Conservation (phyloP, 139 green algal genomes). For the Zygnema cylindricum region DNA sequence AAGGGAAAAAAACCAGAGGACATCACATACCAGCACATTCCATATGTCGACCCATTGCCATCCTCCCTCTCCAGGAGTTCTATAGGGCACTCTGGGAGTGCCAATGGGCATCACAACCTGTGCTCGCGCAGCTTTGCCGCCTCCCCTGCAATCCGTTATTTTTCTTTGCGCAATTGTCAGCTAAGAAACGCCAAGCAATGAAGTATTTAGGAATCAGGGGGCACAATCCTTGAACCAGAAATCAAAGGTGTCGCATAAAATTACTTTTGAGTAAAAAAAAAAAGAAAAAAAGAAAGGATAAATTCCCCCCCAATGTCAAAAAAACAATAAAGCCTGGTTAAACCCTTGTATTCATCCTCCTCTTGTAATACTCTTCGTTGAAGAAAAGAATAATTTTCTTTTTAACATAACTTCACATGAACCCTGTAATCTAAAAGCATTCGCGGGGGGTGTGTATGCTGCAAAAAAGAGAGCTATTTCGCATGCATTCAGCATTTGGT, state of each 20-base stretch:
- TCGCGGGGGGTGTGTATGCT: not conserved
- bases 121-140: not conserved
- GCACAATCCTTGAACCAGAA: not conserved
- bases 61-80: slow-evolving; percentile 73
- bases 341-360: not conserved
- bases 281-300: not conserved
- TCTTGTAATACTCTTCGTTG: not conserved
- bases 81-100: slow-evolving; percentile 85
- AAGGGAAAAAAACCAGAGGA: not conserved
- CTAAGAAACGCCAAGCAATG: not conserved
- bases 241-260: not conserved
- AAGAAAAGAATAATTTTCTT: not conserved
- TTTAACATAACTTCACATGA: not conserved
- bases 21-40: slow-evolving; percentile 80
- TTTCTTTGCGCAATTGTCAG: not conserved
- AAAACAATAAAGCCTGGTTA: not conserved
- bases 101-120: slow-evolving; percentile 83
- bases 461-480: not conserved
- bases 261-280: not conserved
- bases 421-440: not conserved
- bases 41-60: slow-evolving; percentile 95
- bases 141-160: not conserved
- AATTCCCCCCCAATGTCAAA: not conserved
- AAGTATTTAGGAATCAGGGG: not conserved
- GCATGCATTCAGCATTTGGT: not conserved